These are phyloP conservation scores for Ceratocystis destructans DNA, from an alignment of 2,329 filamentous ascomycete species.

Conservation along the genomic window DNA sequence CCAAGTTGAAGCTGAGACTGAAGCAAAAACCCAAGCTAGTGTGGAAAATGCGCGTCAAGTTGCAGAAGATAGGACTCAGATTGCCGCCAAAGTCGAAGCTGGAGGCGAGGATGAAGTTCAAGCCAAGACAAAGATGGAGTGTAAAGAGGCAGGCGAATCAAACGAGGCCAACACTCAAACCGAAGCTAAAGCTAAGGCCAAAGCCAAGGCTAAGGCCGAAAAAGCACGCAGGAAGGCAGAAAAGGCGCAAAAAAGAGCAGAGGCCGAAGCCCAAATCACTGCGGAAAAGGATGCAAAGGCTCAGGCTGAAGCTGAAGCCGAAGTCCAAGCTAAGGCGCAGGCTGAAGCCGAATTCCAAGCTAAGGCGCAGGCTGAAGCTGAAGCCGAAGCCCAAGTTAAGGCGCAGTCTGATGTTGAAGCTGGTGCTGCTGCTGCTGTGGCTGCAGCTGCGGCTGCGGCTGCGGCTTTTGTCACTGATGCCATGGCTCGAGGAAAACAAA, in stretches of 20 bases:
- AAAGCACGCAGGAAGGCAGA: conserved; percentile 1
- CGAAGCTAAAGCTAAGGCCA: not conserved
- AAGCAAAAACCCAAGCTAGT: not conserved
- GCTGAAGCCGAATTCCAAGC: no score
- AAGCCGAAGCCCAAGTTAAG: not conserved
- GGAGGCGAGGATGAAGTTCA: no score
- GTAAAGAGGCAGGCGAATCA: no score
- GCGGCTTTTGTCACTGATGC: not conserved
- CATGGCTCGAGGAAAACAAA: no score
- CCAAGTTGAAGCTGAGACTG: not conserved
- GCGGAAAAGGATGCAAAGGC: not conserved
- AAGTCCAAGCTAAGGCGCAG: not conserved
- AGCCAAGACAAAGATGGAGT: no score
- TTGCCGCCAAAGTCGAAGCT: no score
- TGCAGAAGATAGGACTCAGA: not conserved
- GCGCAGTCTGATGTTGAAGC: no score
- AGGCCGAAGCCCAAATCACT: not conserved
- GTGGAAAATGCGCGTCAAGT: not conserved
- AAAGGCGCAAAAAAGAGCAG: not conserved
- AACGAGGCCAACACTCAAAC: not conserved
- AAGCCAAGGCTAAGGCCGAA: not conserved
- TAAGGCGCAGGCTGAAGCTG: not conserved
- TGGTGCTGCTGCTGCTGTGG: no score
- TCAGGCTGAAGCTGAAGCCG: not conserved
- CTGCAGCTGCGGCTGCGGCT: not conserved